Percentiles rank a stretch among this genome's conserved stretches.
These are phyloP conservation scores for Geotrichum australiense DNA, from an alignment of 1,139 yeast genomes.

Conservation along the genomic window DNA sequence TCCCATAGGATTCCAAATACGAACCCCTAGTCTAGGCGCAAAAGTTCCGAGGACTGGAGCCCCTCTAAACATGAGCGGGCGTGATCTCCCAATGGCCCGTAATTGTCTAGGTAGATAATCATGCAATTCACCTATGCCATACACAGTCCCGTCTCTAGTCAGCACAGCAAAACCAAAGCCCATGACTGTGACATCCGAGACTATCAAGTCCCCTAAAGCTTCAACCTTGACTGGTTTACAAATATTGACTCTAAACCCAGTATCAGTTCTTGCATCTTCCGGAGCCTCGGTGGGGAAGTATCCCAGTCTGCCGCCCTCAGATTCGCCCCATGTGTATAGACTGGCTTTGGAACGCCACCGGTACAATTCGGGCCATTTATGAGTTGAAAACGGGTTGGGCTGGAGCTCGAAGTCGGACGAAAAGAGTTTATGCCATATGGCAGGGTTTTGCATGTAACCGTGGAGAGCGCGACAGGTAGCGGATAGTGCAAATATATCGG, in stretches of 20 bases:
- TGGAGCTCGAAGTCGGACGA: constrained; percentile 25
- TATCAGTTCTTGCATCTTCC: constrained; percentile 8
- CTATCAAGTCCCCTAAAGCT: constrained; percentile 34
- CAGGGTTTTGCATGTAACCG: constrained; percentile 22
- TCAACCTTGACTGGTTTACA: constrained; percentile 24
- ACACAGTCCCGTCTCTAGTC: constrained; percentile 24
- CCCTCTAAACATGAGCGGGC: background rate
- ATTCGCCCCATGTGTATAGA: constrained; percentile 60
- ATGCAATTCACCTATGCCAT: constrained; percentile 25
- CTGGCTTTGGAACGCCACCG: constrained; percentile 40
- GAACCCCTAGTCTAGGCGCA: constrained; percentile 1
- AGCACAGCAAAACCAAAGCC: constrained; percentile 63
- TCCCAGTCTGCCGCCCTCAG: constrained; percentile 53
- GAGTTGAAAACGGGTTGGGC: constrained; percentile 24
- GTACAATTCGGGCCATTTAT: constrained; percentile 49
- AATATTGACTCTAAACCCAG: constrained; percentile 10
- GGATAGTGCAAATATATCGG: constrained; percentile 25
- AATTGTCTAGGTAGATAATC: background rate
- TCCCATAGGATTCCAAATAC: constrained; percentile 2
- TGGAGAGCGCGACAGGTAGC: constrained; percentile 21
- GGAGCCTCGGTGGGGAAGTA: constrained; percentile 29
- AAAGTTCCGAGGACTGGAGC: constrained; percentile 6
- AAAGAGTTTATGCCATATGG: constrained; percentile 31
- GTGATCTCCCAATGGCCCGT: background rate
- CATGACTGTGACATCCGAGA: constrained; percentile 55